These are phyloP conservation scores for Allomyces macrogynus DNA, from an alignment of 192 early-diverging fungal genomes.

Conservation along the genomic window DNA sequence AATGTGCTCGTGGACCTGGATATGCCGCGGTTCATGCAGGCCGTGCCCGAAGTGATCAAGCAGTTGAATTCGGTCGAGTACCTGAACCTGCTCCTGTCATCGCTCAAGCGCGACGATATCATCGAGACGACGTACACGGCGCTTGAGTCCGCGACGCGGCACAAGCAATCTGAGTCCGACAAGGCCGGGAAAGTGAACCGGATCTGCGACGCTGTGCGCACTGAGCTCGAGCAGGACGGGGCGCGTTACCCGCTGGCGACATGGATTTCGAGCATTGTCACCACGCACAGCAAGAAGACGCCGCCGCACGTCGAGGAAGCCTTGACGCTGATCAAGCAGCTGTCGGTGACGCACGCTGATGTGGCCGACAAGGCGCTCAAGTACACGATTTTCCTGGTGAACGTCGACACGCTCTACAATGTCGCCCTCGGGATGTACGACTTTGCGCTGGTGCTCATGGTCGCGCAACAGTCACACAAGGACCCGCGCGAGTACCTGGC, in stretches of 20 bases:
- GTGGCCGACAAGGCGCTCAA: constrained; percentile 69
- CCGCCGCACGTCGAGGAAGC: constrained; percentile 70
- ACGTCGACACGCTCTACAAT: constrained; percentile 71
- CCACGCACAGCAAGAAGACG: constrained; percentile 54
- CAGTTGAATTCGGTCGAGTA: constrained; percentile 64
- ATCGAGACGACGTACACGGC: constrained; percentile 55
- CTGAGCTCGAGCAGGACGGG: constrained; percentile 20
- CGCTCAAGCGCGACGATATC: constrained; percentile 65
- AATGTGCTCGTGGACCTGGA: constrained; percentile 74
- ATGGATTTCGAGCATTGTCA: constrained; percentile 64
- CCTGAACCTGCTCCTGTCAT: constrained; percentile 75
- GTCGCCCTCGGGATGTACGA: constrained; percentile 90
- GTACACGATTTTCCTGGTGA: constrained; percentile 77
- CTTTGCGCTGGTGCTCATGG: constrained; percentile 73
- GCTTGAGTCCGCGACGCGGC: constrained; percentile 4
- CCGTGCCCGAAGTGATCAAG: constrained; percentile 47
- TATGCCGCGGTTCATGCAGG: constrained; percentile 40
- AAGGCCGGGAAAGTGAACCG: constrained; percentile 37
- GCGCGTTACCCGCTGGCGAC: constrained; percentile 16
- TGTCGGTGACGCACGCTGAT: constrained; percentile 16
- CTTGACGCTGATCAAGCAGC: constrained; percentile 34
- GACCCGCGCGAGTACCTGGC: constrained; percentile 91
- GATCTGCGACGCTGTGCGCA: constrained; percentile 48
- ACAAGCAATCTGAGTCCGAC: not conserved
- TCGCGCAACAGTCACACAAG: constrained; percentile 91